A percentile compares a stretch with the other conserved stretches of the same genome.
phyloP scores from a whole-genome alignment of 2,329 filamentous ascomycete species.

The Phaeosphaeriaceae sp. region DNA sequence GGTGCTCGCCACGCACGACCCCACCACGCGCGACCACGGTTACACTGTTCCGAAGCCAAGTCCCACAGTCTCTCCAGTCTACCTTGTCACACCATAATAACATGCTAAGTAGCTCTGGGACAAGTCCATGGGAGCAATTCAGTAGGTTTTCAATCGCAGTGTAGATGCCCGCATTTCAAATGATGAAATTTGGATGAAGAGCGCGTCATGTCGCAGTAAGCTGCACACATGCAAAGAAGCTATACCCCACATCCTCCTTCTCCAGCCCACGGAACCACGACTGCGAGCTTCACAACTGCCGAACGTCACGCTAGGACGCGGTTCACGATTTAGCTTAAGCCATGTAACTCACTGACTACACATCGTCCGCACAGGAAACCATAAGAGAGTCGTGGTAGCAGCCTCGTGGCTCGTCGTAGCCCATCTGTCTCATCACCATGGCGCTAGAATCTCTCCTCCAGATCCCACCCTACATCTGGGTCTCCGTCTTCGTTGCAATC shows the following conservation, averaged over 20 bases:
- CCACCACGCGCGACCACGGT: not conserved
- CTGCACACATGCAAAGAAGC: not conserved
- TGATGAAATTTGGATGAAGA: not conserved
- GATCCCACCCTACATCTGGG: conserved; percentile 30
- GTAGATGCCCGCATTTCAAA: not conserved
- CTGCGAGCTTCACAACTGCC: conserved; percentile 29
- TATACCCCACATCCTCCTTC: conserved; percentile 15
- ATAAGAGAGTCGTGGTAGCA: not conserved
- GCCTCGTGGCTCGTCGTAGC: not conserved
- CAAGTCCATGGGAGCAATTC: too few species aligned
- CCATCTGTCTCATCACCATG: conserved; percentile 22
- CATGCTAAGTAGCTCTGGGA: not conserved
- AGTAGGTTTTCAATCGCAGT: not conserved
- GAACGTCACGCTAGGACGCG: conserved; percentile 16
- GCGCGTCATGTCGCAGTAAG: not conserved
- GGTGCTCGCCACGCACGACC: not conserved
- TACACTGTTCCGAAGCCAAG: conserved; percentile 1
- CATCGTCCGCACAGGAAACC: not conserved
- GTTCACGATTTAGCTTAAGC: conserved; percentile 2
- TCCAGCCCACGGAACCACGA: conserved; percentile 15
- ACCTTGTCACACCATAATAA: not conserved
- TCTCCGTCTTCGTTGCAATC: conserved; percentile 34
- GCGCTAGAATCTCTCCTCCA: conserved; percentile 29
- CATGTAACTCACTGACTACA: conserved; percentile 5
- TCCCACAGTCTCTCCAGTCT: not conserved